Evolutionary conservation across 2,329 filamentous ascomycete species (phyloP).

Genomic region (Xylariaceae sp.): DNA sequence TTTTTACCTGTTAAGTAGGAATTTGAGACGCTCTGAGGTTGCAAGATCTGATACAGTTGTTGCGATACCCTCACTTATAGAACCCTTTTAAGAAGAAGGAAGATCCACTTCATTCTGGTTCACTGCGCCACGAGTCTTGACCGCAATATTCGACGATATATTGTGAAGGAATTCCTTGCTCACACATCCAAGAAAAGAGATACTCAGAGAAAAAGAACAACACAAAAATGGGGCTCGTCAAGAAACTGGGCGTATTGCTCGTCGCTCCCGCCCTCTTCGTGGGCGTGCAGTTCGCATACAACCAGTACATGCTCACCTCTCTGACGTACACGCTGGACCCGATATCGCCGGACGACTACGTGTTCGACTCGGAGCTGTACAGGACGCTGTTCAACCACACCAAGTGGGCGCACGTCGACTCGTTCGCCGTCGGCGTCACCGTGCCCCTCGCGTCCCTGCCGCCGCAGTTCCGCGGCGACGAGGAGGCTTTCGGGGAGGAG

Average conservation of each 20-base stretch:
- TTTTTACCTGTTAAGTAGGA: no score
- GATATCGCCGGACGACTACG: slow-evolving; percentile 13
- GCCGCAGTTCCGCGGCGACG: slow-evolving; percentile 4
- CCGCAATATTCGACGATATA: no score
- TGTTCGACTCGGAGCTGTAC: slow-evolving; percentile 18
- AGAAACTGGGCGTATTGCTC: slow-evolving; percentile 14
- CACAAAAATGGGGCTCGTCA: slow-evolving; percentile 14
- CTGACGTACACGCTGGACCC: slow-evolving; percentile 17
- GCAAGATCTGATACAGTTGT: no score
- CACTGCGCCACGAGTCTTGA: no score
- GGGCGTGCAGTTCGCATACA: slow-evolving; percentile 9
- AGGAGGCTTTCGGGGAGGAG: slow-evolving; percentile 14
- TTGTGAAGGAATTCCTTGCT: no score
- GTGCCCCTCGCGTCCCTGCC: slow-evolving; percentile 9
- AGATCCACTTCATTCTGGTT: no score
- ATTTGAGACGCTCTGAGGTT: no score
- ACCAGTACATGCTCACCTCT: slow-evolving; percentile 14
- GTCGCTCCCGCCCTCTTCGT: slow-evolving; percentile 9
- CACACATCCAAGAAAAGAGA: no score
- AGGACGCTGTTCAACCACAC: slow-evolving; percentile 14
- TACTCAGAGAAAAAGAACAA: neutral
- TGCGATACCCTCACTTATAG: no score
- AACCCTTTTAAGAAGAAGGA: no score
- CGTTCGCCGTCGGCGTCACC: slow-evolving; percentile 15
- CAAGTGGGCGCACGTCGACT: slow-evolving; percentile 16